Evolutionary conservation across 306 rosid species (phyloP), one percentile per base, ranked within the genome.

Genomic region (Prinsepia uniflora): DNA sequence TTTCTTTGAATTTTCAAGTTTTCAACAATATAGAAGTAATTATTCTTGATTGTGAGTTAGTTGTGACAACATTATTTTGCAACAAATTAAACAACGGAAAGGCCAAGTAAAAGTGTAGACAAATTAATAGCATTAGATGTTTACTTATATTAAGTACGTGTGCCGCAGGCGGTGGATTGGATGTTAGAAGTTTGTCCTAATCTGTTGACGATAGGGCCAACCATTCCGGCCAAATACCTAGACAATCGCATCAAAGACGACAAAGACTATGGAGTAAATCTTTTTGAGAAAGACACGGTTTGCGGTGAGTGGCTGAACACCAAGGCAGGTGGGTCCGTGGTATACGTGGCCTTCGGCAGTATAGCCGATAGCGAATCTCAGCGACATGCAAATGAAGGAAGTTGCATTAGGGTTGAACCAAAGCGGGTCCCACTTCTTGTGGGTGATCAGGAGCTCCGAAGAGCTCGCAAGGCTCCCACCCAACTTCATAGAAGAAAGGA

Each of bases 291-390:
- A 8, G 85, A 87, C 43, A 59, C 74, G 8, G 45, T 62, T 43
- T 62, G 59, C 63, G 71, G 4, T 5, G 47, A n/a, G 9, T 87
- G 96, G 91, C 79, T 87, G 58, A 44, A 65, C n/a, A 17, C 44
- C 30, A 89, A 86, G 82, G 75, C 86, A 8, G 41, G 40, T 52
- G 75, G 19, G 4, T 84, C 91, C 0, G 86, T 83, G 1, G 68
- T 84, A 22, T 89, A 84, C 50, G 76, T 83, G 46, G 80, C 96
- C 12, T 89, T 84, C 60, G 91, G 96, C 0, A 89, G 89, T 82
- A n/a, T n/a, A n/a, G n/a, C n/a, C n/a, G n/a, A 75, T 82, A 77
- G 86, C 80, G 0, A 56, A 10, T 14, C 61, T 89, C 0, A 79
- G 79, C 68, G 71, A 8, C 54, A 63, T 66, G 44, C 89, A 89